Percentiles rank a stretch among this genome's conserved stretches.
Conservation (phyloP, 1,284 basidiomycete genomes). For the Rhizoctonia solani region DNA sequence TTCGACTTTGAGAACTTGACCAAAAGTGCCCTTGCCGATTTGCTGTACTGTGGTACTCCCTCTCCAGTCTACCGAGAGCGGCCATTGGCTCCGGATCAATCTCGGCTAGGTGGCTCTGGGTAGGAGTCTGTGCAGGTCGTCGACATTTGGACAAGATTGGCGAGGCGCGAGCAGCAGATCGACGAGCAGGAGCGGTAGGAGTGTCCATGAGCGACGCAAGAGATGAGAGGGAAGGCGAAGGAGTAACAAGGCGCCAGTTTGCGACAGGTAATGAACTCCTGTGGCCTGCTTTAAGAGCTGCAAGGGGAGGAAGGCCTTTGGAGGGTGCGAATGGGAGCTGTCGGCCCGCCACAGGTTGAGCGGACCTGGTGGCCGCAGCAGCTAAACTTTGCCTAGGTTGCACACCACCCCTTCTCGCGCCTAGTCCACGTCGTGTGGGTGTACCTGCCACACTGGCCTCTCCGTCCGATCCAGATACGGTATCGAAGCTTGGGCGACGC, state of each 20-base stretch:
- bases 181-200: conserved; percentile 14
- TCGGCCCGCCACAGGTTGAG: conserved; percentile 20
- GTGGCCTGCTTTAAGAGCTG: conserved; percentile 4
- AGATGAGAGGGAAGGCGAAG: conserved; percentile 10
- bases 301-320: not conserved
- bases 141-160: conserved; percentile 19
- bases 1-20: conserved; percentile 87
- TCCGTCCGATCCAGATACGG: conserved; percentile 67
- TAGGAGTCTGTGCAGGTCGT: conserved; percentile 38
- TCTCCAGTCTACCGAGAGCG: conserved; percentile 67
- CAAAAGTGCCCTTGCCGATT: conserved; percentile 93
- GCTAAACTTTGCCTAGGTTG: not conserved
- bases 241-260: conserved; percentile 30
- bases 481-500: conserved; percentile 74
- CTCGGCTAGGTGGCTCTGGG: not conserved
- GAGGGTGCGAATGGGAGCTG: conserved; percentile 1
- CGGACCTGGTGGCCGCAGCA: not conserved
- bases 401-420: not conserved
- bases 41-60: conserved; percentile 82
- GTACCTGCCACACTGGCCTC: conserved; percentile 58
- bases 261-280: conserved; percentile 28
- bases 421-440: conserved; percentile 54
- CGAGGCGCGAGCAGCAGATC: not conserved
- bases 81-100: conserved; percentile 44
- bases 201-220: conserved; percentile 15